Percentiles rank a stretch among this genome's conserved stretches.
These are phyloP conservation scores for Irpex sp. DNA, from an alignment of 1,284 basidiomycete genomes.

Conservation along the genomic window DNA sequence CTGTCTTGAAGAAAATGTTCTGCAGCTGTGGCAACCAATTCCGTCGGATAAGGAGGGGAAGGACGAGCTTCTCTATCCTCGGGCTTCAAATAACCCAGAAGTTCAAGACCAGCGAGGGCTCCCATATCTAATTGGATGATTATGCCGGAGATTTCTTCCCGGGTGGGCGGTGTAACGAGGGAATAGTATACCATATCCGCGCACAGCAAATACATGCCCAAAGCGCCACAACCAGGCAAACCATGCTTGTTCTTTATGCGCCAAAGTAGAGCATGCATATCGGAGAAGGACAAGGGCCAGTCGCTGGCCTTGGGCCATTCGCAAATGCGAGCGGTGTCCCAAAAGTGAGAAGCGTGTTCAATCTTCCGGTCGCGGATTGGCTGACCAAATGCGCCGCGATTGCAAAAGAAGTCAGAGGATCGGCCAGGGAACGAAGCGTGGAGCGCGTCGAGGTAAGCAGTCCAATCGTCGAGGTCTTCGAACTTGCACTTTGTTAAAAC, in stretches of 20 bases:
- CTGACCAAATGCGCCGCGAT: neutral
- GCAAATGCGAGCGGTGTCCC: neutral
- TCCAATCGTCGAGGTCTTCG: neutral
- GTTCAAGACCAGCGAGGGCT: no score
- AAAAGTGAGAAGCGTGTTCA: neutral
- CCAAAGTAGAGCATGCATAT: neutral
- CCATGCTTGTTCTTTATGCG: neutral
- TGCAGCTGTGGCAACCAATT: no score
- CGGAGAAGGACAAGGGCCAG: neutral
- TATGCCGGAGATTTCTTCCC: no score
- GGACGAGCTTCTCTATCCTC: no score
- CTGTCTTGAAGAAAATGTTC: no score
- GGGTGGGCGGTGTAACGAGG: no score
- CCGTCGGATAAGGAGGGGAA: no score
- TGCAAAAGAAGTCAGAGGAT: neutral
- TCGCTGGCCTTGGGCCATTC: neutral
- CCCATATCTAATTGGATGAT: no score
- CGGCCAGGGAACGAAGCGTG: neutral
- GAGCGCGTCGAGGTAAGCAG: neutral
- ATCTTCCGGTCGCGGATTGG: neutral
- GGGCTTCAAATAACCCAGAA: no score
- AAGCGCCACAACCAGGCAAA: neutral
- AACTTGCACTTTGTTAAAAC: neutral
- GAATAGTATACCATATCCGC: neutral
- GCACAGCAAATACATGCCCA: neutral